Conservation (phyloP, 257 asterid species). For the Solanum ossicruentum region DNA sequence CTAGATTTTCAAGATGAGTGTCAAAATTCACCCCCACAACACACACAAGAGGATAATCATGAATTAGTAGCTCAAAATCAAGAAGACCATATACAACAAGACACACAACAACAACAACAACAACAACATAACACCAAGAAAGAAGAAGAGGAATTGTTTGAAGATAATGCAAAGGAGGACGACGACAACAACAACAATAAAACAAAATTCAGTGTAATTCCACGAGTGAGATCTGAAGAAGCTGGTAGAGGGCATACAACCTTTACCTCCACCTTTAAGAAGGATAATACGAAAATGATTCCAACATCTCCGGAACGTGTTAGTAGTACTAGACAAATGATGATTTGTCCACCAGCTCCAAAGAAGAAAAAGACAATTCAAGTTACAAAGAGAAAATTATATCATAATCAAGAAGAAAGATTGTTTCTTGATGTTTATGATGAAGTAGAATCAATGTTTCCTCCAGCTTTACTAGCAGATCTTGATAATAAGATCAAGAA, state of each 20-base stretch:
- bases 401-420: not conserved
- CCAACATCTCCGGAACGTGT: slow-evolving; percentile 7
- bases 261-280: not conserved
- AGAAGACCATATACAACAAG: not conserved
- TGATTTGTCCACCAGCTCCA: slow-evolving; percentile 55
- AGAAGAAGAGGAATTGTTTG: not conserved
- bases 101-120: not conserved
- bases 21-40: not conserved
- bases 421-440: slow-evolving; percentile 33
- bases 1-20: not conserved
- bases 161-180: not conserved
- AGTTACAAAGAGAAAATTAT: slow-evolving; percentile 10
- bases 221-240: not conserved
- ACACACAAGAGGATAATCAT: not conserved
- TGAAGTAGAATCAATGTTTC: slow-evolving; percentile 41
- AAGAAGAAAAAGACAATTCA: slow-evolving; percentile 44
- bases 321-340: not conserved
- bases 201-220: not conserved
- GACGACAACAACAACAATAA: not conserved
- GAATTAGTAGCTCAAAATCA: not conserved
- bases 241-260: not conserved
- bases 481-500: slow-evolving; percentile 47
- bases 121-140: not conserved
- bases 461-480: slow-evolving; percentile 31
- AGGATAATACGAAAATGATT: not conserved